Evolutionary conservation across 2,329 filamentous ascomycete species (phyloP), one percentile per base, ranked within the genome.

Genomic region (Pseudocercospora fuligena): DNA sequence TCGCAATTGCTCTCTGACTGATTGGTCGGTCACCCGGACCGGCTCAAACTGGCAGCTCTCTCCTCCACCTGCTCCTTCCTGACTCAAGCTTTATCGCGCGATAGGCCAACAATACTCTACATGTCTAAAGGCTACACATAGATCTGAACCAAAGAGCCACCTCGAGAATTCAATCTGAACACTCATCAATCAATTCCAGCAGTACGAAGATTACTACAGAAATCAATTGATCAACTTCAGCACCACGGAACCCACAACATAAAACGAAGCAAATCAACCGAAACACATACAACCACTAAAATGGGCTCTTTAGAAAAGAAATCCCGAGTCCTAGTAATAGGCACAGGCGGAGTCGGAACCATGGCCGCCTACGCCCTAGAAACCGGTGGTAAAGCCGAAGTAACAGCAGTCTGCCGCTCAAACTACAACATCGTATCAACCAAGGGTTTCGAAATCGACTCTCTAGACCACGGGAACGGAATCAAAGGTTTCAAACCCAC

Each of bases 341-440:
- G 87, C 21, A 79, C 80, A 9, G 87, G 87, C 8, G 85, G 84
- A 6, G 82, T 88, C 1, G 87, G 87, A 25, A 83, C 85, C 0
- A 85, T 88, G 72, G 83, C 84, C 3, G 85, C 85, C 5, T 82
- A 86, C 51, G 84, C 83, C 27, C 79, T 89, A 19, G 83, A 88
- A 72, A 73, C 77, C 5, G 84, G 84, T 5, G 81, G 81, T 7
- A 76, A 79, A 21, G 85, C 85, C n/a, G 67, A 77, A 8, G 85
- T 89, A 3, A 87, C 86, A 0, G 78, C 83, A 0, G 83, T 88
- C 0, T 76, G 88, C 43, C 81, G 87, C 19, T 88, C 86, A 0
- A 89, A 88, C 70, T 88, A 82, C 74, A 75, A 78, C 0, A 76
- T 75, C 0, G 86, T 87, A 9, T 70, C 75, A 8, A 71, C 80